Evolutionary conservation across 1,284 basidiomycete genomes (phyloP).

Genomic region (Pseudozyma flocculosa): DNA sequence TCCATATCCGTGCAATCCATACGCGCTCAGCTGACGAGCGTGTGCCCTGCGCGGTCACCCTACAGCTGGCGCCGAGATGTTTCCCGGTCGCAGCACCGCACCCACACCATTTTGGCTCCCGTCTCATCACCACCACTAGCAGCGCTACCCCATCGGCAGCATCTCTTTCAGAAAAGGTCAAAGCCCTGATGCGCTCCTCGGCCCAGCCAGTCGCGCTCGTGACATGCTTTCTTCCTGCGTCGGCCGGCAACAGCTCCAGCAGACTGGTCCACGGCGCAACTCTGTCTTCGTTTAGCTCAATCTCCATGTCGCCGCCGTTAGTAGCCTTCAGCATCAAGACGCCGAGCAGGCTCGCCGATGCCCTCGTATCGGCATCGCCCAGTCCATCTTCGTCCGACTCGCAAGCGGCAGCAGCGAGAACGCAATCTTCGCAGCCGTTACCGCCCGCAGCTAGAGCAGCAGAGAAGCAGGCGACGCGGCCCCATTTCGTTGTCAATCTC

Average conservation of each 20-base stretch:
- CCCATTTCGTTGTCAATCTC: constrained; percentile 3
- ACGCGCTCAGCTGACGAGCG: too few relatives aligned
- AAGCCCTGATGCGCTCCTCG: constrained; percentile 19
- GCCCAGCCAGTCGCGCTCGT: constrained; percentile 30
- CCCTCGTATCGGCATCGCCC: background rate
- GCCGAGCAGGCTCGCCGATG: constrained; percentile 16
- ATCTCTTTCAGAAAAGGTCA: constrained; percentile 8
- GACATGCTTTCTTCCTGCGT: constrained; percentile 6
- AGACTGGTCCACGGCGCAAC: constrained; percentile 21
- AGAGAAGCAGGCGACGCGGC: constrained; percentile 3
- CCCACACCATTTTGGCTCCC: too few relatives aligned
- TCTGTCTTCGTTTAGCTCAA: constrained; percentile 22
- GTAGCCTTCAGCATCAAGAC: constrained; percentile 24
- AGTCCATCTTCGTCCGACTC: too few relatives aligned
- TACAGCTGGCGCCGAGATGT: too few relatives aligned
- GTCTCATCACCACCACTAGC: too few relatives aligned
- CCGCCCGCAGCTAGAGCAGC: background rate
- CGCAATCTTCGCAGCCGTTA: too few relatives aligned
- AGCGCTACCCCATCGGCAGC: too few relatives aligned
- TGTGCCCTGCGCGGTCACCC: too few relatives aligned
- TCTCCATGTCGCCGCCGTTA: constrained; percentile 22
- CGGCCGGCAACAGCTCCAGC: background rate
- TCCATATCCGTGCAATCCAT: too few relatives aligned
- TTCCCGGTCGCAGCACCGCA: constrained; percentile 11
- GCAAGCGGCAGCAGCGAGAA: too few relatives aligned